phyloP scores from a whole-genome alignment of 306 rosid genomes.

The Vigna hirtella region DNA sequence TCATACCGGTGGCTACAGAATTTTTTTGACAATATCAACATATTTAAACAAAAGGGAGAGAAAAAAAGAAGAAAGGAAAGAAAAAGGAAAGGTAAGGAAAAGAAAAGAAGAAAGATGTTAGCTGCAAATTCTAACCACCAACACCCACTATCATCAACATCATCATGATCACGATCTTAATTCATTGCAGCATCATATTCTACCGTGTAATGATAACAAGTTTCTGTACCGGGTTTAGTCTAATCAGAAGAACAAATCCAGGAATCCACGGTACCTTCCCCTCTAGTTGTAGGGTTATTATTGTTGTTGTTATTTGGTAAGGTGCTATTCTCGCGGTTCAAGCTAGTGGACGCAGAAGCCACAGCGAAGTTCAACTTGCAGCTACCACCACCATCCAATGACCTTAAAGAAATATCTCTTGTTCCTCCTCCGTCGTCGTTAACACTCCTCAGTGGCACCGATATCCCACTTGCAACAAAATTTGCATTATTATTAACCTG shows the following conservation, averaged over 20 bases:
- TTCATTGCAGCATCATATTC: slow-evolving; percentile 50
- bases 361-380: slow-evolving; percentile 55
- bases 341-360: slow-evolving; percentile 47
- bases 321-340: slow-evolving; percentile 52
- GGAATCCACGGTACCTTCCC: slow-evolving; percentile 67
- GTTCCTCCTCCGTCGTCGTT: slow-evolving; percentile 28
- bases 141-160: slow-evolving; percentile 43
- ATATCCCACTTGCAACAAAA: slow-evolving; percentile 29
- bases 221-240: slow-evolving; percentile 40
- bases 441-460: slow-evolving; percentile 18
- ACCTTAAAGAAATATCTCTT: slow-evolving; percentile 31
- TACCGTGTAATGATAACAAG: slow-evolving; percentile 49
- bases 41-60: slow-evolving; percentile 3
- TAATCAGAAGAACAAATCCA: slow-evolving; percentile 79
- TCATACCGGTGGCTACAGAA: slow-evolving; percentile 13
- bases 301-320: slow-evolving; percentile 44
- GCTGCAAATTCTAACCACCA: slow-evolving; percentile 56
- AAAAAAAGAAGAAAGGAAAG: background rate
- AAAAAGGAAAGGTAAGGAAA: background rate
- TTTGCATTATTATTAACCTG: slow-evolving; percentile 35
- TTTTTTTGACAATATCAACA: slow-evolving; percentile 30
- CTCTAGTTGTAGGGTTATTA: slow-evolving; percentile 46
- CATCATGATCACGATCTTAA: slow-evolving; percentile 41
- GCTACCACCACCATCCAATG: slow-evolving; percentile 42
- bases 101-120: slow-evolving; percentile 38